phyloP scores from a whole-genome alignment of 1,284 basidiomycete genomes.

The Polyporus tsugae region DNA sequence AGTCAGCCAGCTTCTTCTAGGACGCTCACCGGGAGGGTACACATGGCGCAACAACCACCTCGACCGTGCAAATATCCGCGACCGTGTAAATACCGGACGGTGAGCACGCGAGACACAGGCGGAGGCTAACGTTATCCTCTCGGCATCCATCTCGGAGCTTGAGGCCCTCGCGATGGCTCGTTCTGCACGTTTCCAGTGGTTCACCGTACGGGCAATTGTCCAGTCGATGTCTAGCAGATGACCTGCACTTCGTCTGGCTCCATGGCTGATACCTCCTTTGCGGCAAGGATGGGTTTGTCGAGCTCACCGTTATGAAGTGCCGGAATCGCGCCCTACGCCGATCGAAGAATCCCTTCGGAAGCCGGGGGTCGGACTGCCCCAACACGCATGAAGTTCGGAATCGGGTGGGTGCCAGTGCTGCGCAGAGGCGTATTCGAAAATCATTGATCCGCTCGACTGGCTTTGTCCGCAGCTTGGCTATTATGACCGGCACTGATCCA shows the following conservation, averaged over 20 bases:
- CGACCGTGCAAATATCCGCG: background rate
- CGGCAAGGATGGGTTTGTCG: background rate
- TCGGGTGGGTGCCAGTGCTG: background rate
- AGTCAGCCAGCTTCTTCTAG: background rate
- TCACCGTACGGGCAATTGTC: background rate
- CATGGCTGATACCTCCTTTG: background rate
- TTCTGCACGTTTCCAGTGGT: background rate
- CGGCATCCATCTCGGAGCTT: background rate
- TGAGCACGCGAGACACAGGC: background rate
- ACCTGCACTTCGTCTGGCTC: background rate
- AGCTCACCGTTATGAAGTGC: background rate
- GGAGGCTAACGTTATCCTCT: background rate
- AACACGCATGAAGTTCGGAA: background rate
- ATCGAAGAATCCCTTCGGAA: background rate
- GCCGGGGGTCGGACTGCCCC: background rate
- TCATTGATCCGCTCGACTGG: constrained; percentile 1
- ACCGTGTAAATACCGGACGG: background rate
- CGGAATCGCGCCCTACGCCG: background rate
- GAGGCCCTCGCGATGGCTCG: background rate
- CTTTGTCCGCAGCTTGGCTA: background rate
- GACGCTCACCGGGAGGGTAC: constrained; percentile 1
- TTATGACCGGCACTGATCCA: background rate
- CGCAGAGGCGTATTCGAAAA: background rate
- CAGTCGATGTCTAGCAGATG: background rate
- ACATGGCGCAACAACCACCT: background rate